Conservation (phyloP, 2,329 filamentous ascomycete species). For the Curvularia lunata region DNA sequence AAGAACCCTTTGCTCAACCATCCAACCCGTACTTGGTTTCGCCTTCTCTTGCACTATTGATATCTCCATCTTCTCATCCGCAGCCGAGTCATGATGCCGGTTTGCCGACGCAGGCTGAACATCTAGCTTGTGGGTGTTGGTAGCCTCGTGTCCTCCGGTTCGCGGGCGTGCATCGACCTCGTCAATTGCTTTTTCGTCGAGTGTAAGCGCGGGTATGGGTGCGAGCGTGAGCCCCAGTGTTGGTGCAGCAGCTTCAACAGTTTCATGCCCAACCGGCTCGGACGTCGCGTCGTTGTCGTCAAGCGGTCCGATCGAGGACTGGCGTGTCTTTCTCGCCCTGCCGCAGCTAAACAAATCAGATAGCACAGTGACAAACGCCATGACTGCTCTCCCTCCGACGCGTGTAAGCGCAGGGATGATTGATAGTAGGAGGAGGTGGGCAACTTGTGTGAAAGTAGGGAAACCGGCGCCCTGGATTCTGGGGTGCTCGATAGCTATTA, state of each 20-base stretch:
- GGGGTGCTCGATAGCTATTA: slow-evolving; percentile 11
- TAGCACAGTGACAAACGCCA: slow-evolving; percentile 15
- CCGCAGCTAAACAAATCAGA: slow-evolving; percentile 19
- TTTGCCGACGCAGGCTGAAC: not conserved
- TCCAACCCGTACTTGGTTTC: slow-evolving; percentile 14
- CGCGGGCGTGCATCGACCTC: not conserved
- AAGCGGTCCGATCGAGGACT: slow-evolving; percentile 5
- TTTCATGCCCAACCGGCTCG: slow-evolving; percentile 5
- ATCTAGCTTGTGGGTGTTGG: not conserved
- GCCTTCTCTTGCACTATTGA: slow-evolving; percentile 12
- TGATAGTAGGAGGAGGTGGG: slow-evolving; percentile 7
- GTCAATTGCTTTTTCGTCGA: slow-evolving; percentile 5
- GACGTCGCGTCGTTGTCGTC: slow-evolving; percentile 9
- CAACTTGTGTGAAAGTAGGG: slow-evolving; percentile 7
- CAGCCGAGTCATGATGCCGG: not conserved
- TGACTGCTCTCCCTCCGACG: slow-evolving; percentile 15
- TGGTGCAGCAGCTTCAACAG: slow-evolving; percentile 10
- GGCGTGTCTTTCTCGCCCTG: slow-evolving; percentile 14
- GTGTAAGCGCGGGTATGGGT: not conserved
- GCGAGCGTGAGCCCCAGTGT: not conserved
- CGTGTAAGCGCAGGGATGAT: slow-evolving; percentile 6
- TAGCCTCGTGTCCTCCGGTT: not conserved
- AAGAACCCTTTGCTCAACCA: slow-evolving; percentile 13
- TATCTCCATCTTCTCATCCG: slow-evolving; percentile 2
- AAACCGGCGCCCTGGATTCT: slow-evolving; percentile 6